Base-by-base conservation (phyloP, 139 green algal species). In the Coccomyxa sp. region DNA sequence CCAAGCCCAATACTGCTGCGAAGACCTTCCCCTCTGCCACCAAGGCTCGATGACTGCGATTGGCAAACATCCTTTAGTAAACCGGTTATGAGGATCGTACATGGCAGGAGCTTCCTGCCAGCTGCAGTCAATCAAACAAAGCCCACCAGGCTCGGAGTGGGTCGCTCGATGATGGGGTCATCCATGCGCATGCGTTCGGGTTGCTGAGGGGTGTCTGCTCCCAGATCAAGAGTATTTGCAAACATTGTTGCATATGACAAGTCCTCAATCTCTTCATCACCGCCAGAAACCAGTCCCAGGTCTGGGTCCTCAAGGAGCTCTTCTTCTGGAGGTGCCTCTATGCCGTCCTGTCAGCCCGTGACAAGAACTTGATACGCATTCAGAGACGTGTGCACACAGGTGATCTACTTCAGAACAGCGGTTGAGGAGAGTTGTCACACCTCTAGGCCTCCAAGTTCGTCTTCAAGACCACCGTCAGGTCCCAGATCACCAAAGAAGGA, bases 281-380 rank as follows among this genome's bases (percentile, higher is more conserved):
- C 10, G 23, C 88, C 83, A 21, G 83, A 81, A 0, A 88, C 91
- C 76, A 91, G 88, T 0, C 89, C 85, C 0, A 80, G 58, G 28
- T 67, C 83, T 32, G 31, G 28, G 14, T 83, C 45, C 1, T 38
- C n/a, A 58, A 23, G 17, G 14, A 77, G 58, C 25, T 81, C 80
- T 13, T 89, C 91, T 23, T 90, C 85, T 18, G 93, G 93, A 0
- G 91, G 93, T 23, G 88, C 93, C 10, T 96, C 93, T 77, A 96
- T 85, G 0, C 91, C 91, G 68, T 95, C 91, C 93, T 96, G 90
- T 66, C 76, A 58, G 25, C 59, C 30, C 18, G 45, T 76, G 18
- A 75, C 58, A 81, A 30, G 3, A 11, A 51, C 7, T 51, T 7
- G 38, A 7, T 51, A 51, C 38, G 7, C 38, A 51, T 7, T 51